Evolutionary conservation across 73 alveolate genomes (phyloP), one percentile per base, ranked within the genome.

Genomic region (Paramecium primaurelia): DNA sequence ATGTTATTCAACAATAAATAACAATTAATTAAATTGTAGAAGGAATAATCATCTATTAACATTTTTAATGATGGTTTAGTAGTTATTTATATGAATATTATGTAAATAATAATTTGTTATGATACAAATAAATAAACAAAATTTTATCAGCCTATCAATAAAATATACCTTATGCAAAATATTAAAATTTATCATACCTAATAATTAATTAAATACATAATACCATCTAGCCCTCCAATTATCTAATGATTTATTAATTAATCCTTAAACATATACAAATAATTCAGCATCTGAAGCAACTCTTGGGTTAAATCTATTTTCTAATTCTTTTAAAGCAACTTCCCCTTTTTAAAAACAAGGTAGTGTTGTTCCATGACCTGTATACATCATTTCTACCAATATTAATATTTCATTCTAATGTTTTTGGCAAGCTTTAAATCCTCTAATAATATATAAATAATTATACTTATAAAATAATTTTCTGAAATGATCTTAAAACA

Each of bases 281-380:
- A 60, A 59, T n/a, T 58, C 69, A 36, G 83, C 93, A 28, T 60
- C 68, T 25, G 60, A 54, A 8, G 59, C 59, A 8, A 40, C 86
- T 38, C 60, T 59, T 11, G 93, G 93, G 42, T 87, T 87, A 89
- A 98, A 96, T 92, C 99, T 90, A 80, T 95, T 95, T 86, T 95
- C 97, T 34, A 98, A 94, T 58, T 95, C 98, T 86, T 94, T 89
- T 38, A 97, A 87, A 34, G 99, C 95, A 64, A 86, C 92, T 60
- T 98, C 99, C 8, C 99, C 99, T 44, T 96, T 96, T 86, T 92
- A 90, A 88, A 98, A 97, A 96, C 99, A 97, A 89, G 98, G 98
- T 40, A 98, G 90, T 59, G 98, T 97, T 37, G 95, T 93, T 8
- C 98, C 98, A 87, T 97, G 97, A 5, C 99, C 98, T 84, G 97